Evolutionary conservation across 352 stramenopile species (phyloP), one percentile per base, ranked within the genome.

Genomic region (Pythium aristosporum): DNA sequence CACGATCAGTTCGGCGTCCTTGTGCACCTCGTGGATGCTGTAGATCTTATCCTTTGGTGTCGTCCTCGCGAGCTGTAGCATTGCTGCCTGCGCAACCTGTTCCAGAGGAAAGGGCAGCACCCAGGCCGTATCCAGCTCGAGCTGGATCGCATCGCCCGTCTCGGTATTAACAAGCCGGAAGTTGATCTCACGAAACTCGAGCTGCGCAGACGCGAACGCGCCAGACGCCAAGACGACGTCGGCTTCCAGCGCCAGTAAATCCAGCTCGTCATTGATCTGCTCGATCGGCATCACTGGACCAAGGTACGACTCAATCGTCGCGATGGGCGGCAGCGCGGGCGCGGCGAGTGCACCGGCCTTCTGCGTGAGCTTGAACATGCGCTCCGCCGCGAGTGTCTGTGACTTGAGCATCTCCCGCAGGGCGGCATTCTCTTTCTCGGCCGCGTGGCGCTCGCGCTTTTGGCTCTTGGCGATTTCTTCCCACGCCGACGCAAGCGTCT

Each of bases 361-460:
- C 20, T 34, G 18, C 12, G 52, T 37, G n/a, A 58, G 52, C 36
- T 48, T 58, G 34, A 48, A 37, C 1, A 58, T 58, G 36, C 34
- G 47, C 20, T 48, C n/a, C 18, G 30, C 18, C 2, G 52, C 37
- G n/a, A 23, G 20, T 8, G 10, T 30, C 11, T 58, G n/a, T 3
- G 52, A n/a, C 11, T 44, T 20, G 6, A 58, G 52, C 34, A 58
- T 18, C 16, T 58, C 28, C 18, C 16, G 21, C 5, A 58, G 52
- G 34, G 21, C 32, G 12, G 36, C 52, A 20, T 58, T 58, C 37
- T 58, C 52, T 21, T 49, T 58, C 52, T 58, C 52, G 20, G 52
- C 52, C 20, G 34, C 16, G 16, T 49, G n/a, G 9, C 52, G 52
- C 37, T 36, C 34, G n/a, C 36, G 34, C 5, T 25, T 20, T 25